These are phyloP conservation scores for Talaromyces piceae DNA, from an alignment of 2,329 filamentous ascomycete species.

Conservation along the genomic window DNA sequence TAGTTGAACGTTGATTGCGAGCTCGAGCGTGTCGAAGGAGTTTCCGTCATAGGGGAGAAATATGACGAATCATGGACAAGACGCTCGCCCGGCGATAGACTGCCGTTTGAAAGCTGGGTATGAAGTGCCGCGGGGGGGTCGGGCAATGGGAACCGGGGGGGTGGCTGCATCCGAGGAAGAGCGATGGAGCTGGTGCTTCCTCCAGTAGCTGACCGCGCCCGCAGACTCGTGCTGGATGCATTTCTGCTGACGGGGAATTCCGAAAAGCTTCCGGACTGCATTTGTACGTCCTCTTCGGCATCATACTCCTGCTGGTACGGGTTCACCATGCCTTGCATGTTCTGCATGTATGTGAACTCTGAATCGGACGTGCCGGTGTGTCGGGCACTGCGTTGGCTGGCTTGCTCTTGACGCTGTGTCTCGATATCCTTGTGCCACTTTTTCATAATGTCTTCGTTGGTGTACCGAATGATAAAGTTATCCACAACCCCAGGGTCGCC, in stretches of 20 bases:
- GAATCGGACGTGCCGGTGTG: constrained; percentile 53
- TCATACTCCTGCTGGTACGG: constrained; percentile 64
- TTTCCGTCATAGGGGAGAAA: constrained; percentile 78
- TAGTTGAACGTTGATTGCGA: constrained; percentile 65
- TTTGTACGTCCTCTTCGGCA: constrained; percentile 43
- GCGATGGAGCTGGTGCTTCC: constrained; percentile 41
- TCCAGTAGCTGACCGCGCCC: constrained; percentile 67
- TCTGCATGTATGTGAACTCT: constrained; percentile 74
- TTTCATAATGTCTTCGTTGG: constrained; percentile 84
- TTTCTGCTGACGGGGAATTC: constrained; percentile 56
- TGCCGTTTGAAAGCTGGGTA: constrained; percentile 44
- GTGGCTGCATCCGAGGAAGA: constrained; percentile 44
- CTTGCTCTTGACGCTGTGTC: constrained; percentile 58
- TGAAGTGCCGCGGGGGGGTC: constrained; percentile 62
- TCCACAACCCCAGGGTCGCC: constrained; percentile 92
- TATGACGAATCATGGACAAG: constrained; percentile 64
- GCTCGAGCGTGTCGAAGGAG: constrained; percentile 50
- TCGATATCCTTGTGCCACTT: constrained; percentile 83
- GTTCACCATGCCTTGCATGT: constrained; percentile 62
- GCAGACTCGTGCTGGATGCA: constrained; percentile 65
- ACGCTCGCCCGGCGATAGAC: constrained; percentile 54
- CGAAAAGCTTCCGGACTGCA: constrained; percentile 33
- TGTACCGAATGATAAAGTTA: constrained; percentile 91
- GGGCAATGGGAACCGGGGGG: constrained; percentile 63
- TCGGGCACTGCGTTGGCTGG: constrained; percentile 44